Percentiles rank a stretch among this genome's conserved stretches.
phyloP scores from a whole-genome alignment of 2,329 filamentous ascomycete species.

The Scorias spongiosa region DNA sequence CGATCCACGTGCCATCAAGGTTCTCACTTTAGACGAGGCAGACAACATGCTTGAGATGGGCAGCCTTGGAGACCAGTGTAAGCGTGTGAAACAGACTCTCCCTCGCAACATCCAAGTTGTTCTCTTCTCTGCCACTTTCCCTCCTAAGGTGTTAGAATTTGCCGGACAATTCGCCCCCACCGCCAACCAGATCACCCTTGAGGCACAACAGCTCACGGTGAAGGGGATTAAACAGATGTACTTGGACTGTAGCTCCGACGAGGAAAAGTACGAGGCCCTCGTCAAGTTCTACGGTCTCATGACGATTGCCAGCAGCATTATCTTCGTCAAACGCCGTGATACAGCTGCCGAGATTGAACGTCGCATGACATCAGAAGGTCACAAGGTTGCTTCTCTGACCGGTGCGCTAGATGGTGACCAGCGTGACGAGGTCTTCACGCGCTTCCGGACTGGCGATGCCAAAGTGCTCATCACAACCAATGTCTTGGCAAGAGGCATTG shows the following conservation, averaged over 20 bases:
- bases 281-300: conserved; percentile 91
- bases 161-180: conserved; percentile 72
- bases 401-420: conserved; percentile 72
- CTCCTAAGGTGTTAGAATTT: conserved; percentile 69
- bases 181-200: conserved; percentile 73
- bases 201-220: conserved; percentile 84
- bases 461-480: conserved; percentile 98
- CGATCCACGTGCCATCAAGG: conserved; percentile 54
- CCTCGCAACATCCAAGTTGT: conserved; percentile 69
- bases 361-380: conserved; percentile 75
- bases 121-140: conserved; percentile 90
- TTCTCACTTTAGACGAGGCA: conserved; percentile 88
- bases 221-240: conserved; percentile 97
- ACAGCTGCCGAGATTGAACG: conserved; percentile 74
- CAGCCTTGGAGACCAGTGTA: conserved; percentile 87
- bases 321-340: conserved; percentile 88
- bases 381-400: conserved; percentile 81
- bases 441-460: conserved; percentile 71
- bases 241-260: conserved; percentile 72
- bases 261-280: conserved; percentile 74
- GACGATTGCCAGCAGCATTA: conserved; percentile 93
- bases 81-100: conserved; percentile 67
- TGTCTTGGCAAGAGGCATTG: conserved; percentile 87
- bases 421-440: conserved; percentile 70
- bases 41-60: conserved; percentile 98